Percentiles rank a stretch among this genome's conserved stretches.
Conservation (phyloP, 805 yeast species). For the Nakazawaea wickerhamii region DNA sequence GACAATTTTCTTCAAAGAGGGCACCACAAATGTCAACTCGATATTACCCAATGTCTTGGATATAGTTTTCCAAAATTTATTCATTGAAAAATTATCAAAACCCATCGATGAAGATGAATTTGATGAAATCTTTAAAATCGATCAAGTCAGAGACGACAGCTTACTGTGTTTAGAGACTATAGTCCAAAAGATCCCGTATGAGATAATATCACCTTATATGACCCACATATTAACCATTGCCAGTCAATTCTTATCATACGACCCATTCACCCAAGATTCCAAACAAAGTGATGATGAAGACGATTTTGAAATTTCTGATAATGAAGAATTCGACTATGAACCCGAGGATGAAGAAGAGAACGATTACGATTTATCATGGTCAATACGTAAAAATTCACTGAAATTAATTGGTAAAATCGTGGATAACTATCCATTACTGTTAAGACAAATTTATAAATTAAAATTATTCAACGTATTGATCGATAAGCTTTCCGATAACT, state of each 20-base stretch:
- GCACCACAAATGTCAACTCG: constrained; percentile 3
- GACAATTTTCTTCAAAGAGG: constrained; percentile 12
- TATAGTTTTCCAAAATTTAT: constrained; percentile 21
- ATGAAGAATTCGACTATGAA: constrained; percentile 32
- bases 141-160: constrained; percentile 48
- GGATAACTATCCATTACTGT: constrained; percentile 29
- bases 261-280: constrained; percentile 36
- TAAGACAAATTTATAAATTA: constrained; percentile 29
- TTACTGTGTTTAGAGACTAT: constrained; percentile 35
- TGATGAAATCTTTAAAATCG: constrained; percentile 35
- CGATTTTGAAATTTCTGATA: constrained; percentile 26
- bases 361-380: constrained; percentile 52
- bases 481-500: constrained; percentile 34
- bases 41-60: constrained; percentile 5
- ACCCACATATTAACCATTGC: constrained; percentile 25
- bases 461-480: constrained; percentile 28
- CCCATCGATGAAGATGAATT: constrained; percentile 28
- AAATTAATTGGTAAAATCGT: constrained; percentile 35
- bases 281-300: no score
- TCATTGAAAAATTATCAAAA: constrained; percentile 23
- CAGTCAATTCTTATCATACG: constrained; percentile 32
- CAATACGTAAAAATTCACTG: constrained; percentile 49
- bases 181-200: constrained; percentile 32
- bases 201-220: constrained; percentile 23
- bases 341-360: constrained; percentile 34